These are phyloP conservation scores for Filobasidium uniguttulatum DNA, from an alignment of 1,284 basidiomycete species.

Conservation along the genomic window DNA sequence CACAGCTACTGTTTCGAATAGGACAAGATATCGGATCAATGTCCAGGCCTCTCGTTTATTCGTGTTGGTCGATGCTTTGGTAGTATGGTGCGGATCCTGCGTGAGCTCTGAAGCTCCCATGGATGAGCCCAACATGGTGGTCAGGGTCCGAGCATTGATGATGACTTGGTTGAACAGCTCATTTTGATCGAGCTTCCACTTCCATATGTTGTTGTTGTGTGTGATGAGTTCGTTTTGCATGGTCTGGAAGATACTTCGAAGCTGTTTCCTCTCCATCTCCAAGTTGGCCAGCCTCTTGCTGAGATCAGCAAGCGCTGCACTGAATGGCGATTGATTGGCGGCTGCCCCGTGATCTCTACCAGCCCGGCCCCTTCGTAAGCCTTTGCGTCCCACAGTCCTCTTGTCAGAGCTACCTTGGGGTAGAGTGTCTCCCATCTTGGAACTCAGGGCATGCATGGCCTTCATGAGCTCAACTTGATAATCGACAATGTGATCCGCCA, in stretches of 20 bases:
- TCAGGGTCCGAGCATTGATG: background rate
- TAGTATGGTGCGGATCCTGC: no score
- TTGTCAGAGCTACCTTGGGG: background rate
- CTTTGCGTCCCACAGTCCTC: background rate
- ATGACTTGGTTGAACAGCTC: background rate
- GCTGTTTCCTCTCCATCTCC: constrained; percentile 16
- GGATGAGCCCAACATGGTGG: background rate
- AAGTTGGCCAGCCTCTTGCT: constrained; percentile 17
- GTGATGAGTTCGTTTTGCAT: constrained; percentile 10
- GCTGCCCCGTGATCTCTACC: background rate
- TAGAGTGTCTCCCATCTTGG: constrained; percentile 11
- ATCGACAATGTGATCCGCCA: constrained; percentile 33
- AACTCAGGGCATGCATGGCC: constrained; percentile 24
- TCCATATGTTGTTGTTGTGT: background rate
- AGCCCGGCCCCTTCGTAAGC: background rate
- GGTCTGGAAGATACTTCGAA: constrained; percentile 13
- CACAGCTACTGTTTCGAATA: no score
- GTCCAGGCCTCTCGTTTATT: no score
- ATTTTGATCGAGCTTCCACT: background rate
- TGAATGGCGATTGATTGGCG: background rate
- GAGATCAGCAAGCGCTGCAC: constrained; percentile 17
- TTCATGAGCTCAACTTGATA: constrained; percentile 33
- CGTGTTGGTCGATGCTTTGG: no score
- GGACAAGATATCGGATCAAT: no score
- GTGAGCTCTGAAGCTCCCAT: no score